These are phyloP conservation scores for Elaphomyces granulatus DNA, from an alignment of 495 filamentous ascomycete genomes.

Conservation along the genomic window DNA sequence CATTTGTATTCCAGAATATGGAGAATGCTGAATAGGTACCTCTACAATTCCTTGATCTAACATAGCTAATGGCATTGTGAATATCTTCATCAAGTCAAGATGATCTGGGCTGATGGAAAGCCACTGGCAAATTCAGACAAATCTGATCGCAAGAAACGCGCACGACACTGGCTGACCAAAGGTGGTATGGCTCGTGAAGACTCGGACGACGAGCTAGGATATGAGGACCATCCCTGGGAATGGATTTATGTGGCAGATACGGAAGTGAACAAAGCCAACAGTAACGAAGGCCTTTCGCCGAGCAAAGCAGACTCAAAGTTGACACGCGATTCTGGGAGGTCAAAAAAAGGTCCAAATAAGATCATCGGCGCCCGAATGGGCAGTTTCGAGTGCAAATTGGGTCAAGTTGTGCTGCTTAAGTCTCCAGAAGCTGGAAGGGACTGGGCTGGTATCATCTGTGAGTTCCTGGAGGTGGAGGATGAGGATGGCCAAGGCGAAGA, in stretches of 20 bases:
- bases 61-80: too few relatives aligned
- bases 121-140: too few relatives aligned
- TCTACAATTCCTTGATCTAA: too few relatives aligned
- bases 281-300: slow-evolving; percentile 27
- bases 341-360: slow-evolving; percentile 14
- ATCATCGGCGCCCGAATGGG: slow-evolving; percentile 80
- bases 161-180: slow-evolving; percentile 47
- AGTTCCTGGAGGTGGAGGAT: slow-evolving; percentile 55
- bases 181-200: slow-evolving; percentile 64
- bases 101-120: too few relatives aligned
- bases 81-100: too few relatives aligned
- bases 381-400: slow-evolving; percentile 63
- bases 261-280: slow-evolving; percentile 10
- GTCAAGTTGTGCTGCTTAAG: slow-evolving; percentile 75
- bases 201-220: slow-evolving; percentile 81
- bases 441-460: slow-evolving; percentile 78
- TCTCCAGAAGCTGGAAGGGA: slow-evolving; percentile 68
- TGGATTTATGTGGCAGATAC: slow-evolving; percentile 59
- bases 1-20: too few relatives aligned
- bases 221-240: slow-evolving; percentile 79
- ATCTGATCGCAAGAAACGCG: slow-evolving; percentile 22
- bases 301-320: neutral
- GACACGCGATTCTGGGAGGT: slow-evolving; percentile 14
- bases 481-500: slow-evolving; percentile 39
- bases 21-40: too few relatives aligned